Conservation (phyloP, 345 rosid genomes). For the Dovyalis caffra region DNA sequence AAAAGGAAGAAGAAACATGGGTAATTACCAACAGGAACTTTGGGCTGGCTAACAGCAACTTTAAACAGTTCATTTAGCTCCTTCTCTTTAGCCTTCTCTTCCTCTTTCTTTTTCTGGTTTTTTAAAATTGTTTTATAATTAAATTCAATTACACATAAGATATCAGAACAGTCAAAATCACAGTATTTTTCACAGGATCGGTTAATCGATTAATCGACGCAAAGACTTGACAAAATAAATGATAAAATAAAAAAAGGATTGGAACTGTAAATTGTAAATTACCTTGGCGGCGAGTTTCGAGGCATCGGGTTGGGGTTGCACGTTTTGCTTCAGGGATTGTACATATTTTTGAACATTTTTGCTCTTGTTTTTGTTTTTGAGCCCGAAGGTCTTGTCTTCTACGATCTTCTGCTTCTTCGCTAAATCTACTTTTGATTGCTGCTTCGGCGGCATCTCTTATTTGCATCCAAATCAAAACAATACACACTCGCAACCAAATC, state of each 20-base stretch:
- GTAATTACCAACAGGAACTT: constrained; percentile 73
- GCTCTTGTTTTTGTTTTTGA: constrained; percentile 93
- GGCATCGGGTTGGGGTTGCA: constrained; percentile 72
- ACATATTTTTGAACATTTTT: constrained; percentile 94
- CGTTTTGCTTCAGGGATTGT: constrained; percentile 75
- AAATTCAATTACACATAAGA: not conserved
- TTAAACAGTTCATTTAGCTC: constrained; percentile 92
- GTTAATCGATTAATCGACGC: not conserved
- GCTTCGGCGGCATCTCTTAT: constrained; percentile 86
- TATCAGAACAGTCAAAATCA: not conserved
- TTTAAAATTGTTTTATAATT: not conserved
- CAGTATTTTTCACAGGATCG: not conserved
- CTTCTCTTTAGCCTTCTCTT: constrained; percentile 91
- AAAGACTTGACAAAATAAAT: not conserved
- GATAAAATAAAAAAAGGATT: not conserved
- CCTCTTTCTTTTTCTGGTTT: constrained; percentile 94
- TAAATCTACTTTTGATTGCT: constrained; percentile 73
- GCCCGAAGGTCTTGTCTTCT: constrained; percentile 92
- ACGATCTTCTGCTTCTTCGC: constrained; percentile 92
- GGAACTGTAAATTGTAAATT: not conserved
- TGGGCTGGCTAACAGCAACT: constrained; percentile 91
- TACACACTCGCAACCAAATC: not conserved
- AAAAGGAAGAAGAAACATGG: not conserved
- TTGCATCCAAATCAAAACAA: constrained; percentile 32
- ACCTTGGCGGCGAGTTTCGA: constrained; percentile 82